phyloP scores from a whole-genome alignment of 2,329 filamentous ascomycete species.

The Aspergillus niger region DNA sequence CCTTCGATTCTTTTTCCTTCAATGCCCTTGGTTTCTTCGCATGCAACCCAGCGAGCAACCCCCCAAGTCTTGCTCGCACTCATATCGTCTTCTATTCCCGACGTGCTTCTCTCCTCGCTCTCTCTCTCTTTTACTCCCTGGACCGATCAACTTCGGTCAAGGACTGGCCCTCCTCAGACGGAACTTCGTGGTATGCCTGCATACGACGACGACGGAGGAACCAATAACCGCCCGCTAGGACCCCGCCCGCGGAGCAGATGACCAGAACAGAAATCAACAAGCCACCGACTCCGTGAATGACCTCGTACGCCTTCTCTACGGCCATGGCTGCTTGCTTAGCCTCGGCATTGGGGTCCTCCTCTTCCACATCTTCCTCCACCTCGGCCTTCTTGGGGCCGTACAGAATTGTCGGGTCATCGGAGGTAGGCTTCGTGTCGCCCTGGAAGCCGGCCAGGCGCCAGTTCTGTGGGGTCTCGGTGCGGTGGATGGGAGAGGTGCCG shows the following conservation, averaged over 20 bases:
- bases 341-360: constrained; percentile 4
- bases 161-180: constrained; percentile 31
- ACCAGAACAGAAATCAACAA: constrained; percentile 33
- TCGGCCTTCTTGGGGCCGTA: constrained; percentile 18
- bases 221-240: constrained; percentile 25
- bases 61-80: neutral
- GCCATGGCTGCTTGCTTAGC: constrained; percentile 31
- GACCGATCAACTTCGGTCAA: constrained; percentile 18
- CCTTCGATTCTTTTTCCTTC: neutral
- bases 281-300: constrained; percentile 33
- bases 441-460: constrained; percentile 36
- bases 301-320: constrained; percentile 33
- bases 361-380: constrained; percentile 16
- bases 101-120: no score
- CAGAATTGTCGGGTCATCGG: constrained; percentile 32
- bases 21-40: neutral
- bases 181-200: constrained; percentile 32
- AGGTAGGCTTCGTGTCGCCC: constrained; percentile 23
- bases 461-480: constrained; percentile 29
- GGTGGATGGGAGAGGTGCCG: constrained; percentile 30
- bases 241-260: constrained; percentile 27
- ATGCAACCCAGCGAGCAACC: neutral
- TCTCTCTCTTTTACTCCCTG: neutral
- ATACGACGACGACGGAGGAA: constrained; percentile 25
- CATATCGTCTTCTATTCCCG: no score